Evolutionary conservation across 331 rosid genomes (phyloP).

Genomic region (Spiraea crenata): DNA sequence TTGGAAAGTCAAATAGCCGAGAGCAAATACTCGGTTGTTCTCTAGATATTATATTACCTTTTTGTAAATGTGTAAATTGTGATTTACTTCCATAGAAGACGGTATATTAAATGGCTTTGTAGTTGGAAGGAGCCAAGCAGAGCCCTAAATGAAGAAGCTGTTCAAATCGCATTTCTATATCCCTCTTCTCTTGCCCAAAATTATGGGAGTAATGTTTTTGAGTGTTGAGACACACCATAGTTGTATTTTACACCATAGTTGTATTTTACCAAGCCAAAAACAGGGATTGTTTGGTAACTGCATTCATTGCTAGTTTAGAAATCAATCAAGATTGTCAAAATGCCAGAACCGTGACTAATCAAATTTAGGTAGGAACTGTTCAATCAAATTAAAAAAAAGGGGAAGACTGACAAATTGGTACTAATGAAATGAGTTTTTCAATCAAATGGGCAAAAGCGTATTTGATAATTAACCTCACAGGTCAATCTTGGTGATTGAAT

Average conservation of each 20-base stretch:
- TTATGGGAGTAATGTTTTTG: background rate
- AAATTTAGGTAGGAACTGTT: background rate
- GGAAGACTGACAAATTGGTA: constrained; percentile 16
- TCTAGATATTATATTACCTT: too few species aligned
- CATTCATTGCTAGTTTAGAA: constrained; percentile 25
- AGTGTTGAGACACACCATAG: background rate
- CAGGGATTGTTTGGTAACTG: constrained; percentile 29
- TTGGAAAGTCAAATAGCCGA: background rate
- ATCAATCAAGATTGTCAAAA: background rate
- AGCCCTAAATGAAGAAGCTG: too few species aligned
- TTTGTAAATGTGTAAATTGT: background rate
- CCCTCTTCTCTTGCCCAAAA: background rate
- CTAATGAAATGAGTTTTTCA: background rate
- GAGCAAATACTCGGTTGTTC: too few species aligned
- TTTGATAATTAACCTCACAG: constrained; percentile 17
- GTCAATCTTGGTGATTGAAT: constrained; percentile 4
- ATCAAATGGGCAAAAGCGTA: constrained; percentile 7
- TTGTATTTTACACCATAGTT: background rate
- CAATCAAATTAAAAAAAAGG: constrained; percentile 5
- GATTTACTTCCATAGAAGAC: background rate
- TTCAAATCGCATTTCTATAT: background rate
- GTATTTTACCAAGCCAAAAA: background rate
- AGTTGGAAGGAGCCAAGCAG: too few species aligned
- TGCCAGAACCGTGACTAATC: background rate
- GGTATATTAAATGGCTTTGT: too few species aligned